Conservation (phyloP, 306 rosid genomes). For the Ochetophila trinervis region DNA sequence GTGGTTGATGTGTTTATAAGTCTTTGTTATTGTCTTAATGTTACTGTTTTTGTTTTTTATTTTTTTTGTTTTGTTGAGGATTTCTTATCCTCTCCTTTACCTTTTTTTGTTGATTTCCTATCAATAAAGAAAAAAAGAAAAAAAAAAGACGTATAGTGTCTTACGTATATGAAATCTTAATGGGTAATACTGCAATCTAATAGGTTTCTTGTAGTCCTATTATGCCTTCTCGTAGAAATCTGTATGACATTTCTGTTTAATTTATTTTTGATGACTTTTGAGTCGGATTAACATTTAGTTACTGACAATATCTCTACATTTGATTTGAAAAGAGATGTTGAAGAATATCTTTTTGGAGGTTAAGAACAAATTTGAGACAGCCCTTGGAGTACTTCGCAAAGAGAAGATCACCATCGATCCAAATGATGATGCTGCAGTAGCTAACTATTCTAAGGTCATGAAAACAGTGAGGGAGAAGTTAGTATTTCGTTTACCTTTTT, state of each 20-base stretch:
- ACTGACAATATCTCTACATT: slow-evolving; percentile 27
- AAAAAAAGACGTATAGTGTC: too few species aligned
- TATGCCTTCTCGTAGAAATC: not conserved
- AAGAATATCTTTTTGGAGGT: slow-evolving; percentile 74
- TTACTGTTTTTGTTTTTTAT: too few species aligned
- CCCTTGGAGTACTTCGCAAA: slow-evolving; percentile 62
- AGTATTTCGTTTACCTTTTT: slow-evolving; percentile 35
- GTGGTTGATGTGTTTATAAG: too few species aligned
- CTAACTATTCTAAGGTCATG: slow-evolving; percentile 86
- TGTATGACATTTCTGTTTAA: too few species aligned
- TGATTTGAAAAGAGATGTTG: slow-evolving; percentile 67
- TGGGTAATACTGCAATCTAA: too few species aligned
- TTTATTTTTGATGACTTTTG: not conserved
- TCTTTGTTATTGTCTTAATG: too few species aligned
- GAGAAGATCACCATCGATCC: slow-evolving; percentile 96
- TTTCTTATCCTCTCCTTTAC: too few species aligned
- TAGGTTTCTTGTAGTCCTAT: not conserved
- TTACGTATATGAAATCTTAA: too few species aligned
- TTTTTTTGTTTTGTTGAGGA: too few species aligned
- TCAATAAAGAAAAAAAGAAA: too few species aligned
- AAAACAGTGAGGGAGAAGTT: slow-evolving; percentile 78
- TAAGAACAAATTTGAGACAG: slow-evolving; percentile 76
- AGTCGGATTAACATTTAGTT: not conserved
- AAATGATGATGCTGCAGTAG: slow-evolving; percentile 79
- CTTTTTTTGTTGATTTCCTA: too few species aligned